Evolutionary conservation across 176 grass and related monocot genomes (phyloP), one percentile per base, ranked within the genome.

Genomic region (Juncus effusus): DNA sequence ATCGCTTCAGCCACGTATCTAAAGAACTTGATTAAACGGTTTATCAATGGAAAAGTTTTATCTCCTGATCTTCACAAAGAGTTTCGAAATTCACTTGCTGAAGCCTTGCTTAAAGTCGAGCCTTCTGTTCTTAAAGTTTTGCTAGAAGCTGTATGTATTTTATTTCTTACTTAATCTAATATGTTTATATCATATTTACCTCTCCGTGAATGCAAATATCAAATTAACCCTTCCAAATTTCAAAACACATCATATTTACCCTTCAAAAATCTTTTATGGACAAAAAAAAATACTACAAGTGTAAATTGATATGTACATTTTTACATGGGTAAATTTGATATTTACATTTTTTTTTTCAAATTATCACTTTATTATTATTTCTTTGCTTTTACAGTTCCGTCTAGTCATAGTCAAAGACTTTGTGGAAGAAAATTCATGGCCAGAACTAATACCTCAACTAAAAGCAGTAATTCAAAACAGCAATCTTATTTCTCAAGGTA

Each of bases 371-470:
- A 61, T 65, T 65, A 28, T 36, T 80, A 10, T 42, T 50, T 68
- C 16, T 61, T 45, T 28, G n/a, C 69, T 59, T 84, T 36, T 78
- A 35, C 78, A 90, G 91, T 85, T 96, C 58, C 76, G 76, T 57
- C 76, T 77, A 44, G 16, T 96, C 50, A 55, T 82, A 14, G 45
- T 65, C 38, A 90, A 90, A 53, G 84, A 96, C 61, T 90, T 95
- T 72, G 91, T 85, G 51, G 84, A 86, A 70, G 87, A 87, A 11
- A 83, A 90, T 53, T 76, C 72, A 62, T 96, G 91, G 91, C 91
- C 91, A 79, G 76, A 87, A 67, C 86, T 96, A 64, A 70, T 85
- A 12, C 87, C 87, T 38, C 81, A 90, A 56, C 60, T 96, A 69
- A 90, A 82, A 73, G 49, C 69, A 19, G 84, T 86, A 13, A 84